A percentile compares a stretch with the other conserved stretches of the same genome.
Conservation (phyloP, 257 asterid genomes). For the Petunia axillaris region DNA sequence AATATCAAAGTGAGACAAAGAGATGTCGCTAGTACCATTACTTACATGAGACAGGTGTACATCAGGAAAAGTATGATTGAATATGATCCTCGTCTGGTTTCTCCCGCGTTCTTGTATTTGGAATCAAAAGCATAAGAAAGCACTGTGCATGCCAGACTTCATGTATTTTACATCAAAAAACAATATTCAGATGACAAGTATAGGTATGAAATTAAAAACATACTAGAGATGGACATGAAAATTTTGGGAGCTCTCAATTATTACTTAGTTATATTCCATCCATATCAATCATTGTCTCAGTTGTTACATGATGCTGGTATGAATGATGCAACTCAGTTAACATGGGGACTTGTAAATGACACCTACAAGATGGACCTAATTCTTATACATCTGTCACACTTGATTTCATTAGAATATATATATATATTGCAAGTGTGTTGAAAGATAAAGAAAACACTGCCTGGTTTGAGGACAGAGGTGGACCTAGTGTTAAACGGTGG, state of each 20-base stretch:
- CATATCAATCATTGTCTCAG: too few relatives aligned
- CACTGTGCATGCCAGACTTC: conserved; percentile 81
- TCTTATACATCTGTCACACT: conserved; percentile 92
- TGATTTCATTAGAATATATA: conserved; percentile 81
- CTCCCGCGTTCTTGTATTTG: conserved; percentile 87
- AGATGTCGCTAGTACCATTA: conserved; percentile 36
- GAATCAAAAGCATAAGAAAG: conserved; percentile 97
- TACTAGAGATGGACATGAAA: conserved; percentile 96
- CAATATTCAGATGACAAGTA: conserved; percentile 67
- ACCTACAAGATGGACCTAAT: too few relatives aligned
- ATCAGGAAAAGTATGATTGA: conserved; percentile 87
- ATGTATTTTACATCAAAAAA: conserved; percentile 81
- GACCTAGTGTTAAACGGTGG: too few relatives aligned
- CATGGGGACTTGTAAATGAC: too few relatives aligned
- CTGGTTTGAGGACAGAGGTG: too few relatives aligned
- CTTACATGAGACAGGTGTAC: too few relatives aligned
- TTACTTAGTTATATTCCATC: too few relatives aligned
- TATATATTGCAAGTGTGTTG: conserved; percentile 78
- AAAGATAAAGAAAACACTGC: conserved; percentile 86
- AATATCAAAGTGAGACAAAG: conserved; percentile 86
- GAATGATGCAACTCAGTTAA: conserved; percentile 73
- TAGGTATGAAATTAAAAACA: conserved; percentile 77
- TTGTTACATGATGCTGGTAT: conserved; percentile 89
- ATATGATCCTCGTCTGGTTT: conserved; percentile 86
- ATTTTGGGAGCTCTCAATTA: too few relatives aligned